These are phyloP conservation scores for Chionographis japonica DNA, from an alignment of 106 monocot genomes.

Conservation along the genomic window DNA sequence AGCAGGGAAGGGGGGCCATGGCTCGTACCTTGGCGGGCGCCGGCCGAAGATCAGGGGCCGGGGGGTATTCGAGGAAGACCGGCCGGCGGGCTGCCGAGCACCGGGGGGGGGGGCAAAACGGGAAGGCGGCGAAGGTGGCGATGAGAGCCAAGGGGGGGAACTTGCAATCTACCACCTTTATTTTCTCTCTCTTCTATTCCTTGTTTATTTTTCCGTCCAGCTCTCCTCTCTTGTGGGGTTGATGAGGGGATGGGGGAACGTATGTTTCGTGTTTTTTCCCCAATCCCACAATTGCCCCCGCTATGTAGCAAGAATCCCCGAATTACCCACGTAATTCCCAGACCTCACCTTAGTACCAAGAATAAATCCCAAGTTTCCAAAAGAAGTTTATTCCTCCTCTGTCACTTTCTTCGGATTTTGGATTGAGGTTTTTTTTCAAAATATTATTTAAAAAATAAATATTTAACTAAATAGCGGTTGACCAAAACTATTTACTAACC, in stretches of 20 bases:
- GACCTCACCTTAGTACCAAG: no score
- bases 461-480: no score
- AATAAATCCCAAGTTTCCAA: no score
- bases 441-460: no score
- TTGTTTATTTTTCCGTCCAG: background rate
- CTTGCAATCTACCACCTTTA: conserved; percentile 18
- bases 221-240: background rate
- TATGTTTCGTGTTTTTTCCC: conserved; percentile 18
- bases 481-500: no score
- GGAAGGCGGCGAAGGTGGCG: conserved; percentile 2
- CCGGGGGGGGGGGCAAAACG: background rate
- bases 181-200: background rate
- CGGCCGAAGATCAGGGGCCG: background rate
- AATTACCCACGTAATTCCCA: no score
- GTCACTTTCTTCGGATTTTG: no score
- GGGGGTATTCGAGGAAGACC: background rate
- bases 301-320: no score
- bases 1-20: background rate
- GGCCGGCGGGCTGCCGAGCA: background rate
- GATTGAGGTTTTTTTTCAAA: no score
- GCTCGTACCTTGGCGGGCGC: background rate
- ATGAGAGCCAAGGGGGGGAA: background rate
- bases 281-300: background rate
- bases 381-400: no score
- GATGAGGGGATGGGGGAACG: conserved; percentile 13